Percentiles rank a stretch among this genome's conserved stretches.
phyloP scores from a whole-genome alignment of 176 grass and related monocot genomes.

The Leersia perrieri region DNA sequence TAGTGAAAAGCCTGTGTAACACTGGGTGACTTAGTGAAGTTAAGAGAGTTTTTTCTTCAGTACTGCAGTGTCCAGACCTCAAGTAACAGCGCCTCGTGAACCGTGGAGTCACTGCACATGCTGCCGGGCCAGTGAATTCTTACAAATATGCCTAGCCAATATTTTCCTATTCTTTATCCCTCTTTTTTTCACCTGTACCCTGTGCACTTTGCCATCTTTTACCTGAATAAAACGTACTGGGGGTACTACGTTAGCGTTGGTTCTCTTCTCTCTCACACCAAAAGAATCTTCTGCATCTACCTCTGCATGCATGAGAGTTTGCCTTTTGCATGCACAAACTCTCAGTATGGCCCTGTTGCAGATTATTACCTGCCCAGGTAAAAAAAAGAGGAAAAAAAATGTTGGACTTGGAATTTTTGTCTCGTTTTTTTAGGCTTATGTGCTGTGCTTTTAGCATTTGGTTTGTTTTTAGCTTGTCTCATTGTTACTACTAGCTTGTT shows the following conservation, averaged over 20 bases:
- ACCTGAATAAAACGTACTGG: neutral
- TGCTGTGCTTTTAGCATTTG: neutral
- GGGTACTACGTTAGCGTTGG: neutral
- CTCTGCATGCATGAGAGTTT: neutral
- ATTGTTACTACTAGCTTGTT: conserved; percentile 6
- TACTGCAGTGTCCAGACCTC: conserved; percentile 1
- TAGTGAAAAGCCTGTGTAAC: neutral
- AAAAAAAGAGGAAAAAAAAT: neutral
- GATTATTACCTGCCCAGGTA: neutral
- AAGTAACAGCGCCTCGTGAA: conserved; percentile 59
- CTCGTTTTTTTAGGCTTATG: neutral
- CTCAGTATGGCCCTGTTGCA: neutral
- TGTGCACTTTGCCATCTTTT: conserved; percentile 3
- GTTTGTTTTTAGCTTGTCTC: neutral
- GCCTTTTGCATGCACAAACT: conserved; percentile 4
- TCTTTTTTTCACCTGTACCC: conserved; percentile 4
- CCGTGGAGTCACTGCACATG: conserved; percentile 67
- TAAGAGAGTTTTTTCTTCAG: neutral
- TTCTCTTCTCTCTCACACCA: neutral
- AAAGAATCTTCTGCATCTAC: conserved; percentile 16
- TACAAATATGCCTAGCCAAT: conserved; percentile 25
- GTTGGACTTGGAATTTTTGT: neutral
- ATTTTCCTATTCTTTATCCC: neutral
- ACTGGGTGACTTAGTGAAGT: conserved; percentile 8
- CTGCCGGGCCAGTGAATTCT: conserved; percentile 46